Evolutionary conservation across 345 rosid genomes (phyloP), one percentile per base, ranked within the genome.

Genomic region (Brassica nigra): DNA sequence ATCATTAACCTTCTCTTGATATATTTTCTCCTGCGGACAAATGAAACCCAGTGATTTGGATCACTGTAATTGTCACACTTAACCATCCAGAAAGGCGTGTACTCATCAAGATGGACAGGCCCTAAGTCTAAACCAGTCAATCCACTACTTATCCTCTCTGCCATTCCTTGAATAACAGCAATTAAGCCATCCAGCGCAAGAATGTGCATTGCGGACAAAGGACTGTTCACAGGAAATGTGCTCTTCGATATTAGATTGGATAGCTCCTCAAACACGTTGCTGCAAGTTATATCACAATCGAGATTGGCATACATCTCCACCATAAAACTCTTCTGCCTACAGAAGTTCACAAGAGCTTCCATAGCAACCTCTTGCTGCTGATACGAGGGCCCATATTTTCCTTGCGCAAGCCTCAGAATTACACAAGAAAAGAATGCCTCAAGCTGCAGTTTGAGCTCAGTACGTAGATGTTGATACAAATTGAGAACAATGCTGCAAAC

Each of bases 311-410:
- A 95, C 96, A 95, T 93, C 89, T 95, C 99, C 85, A 91, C 98
- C 99, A 95, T 95, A 80, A 91, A 95, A 59, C 89, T 93, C 78
- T 95, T 89, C 87, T 95, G 98, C 88, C 99, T 84, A 84, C 99
- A 95, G 78, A 95, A 90, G 81, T 95, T 97, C 77, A 95, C 99
- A 63, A 95, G 97, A 81, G 99, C 97, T 85, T 93, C 99, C 99
- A 95, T 95, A 70, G 97, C 92, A 84, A 89, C 99, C 89, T 95
- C 99, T 89, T 93, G 99, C 86, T 93, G 99, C 87, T 90, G 97
- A 77, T 91, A 91, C 34, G 92, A 88, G 75, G 99, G 90, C 47
- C 98, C 98, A 82, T 87, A 88, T 84, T 86, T 93, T 81, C 98
- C 92, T 88, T 95, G 98, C 10, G 99, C 98, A 83, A 95, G 95